Base-by-base conservation (phyloP, 202 grass and related monocot genomes). In the Cymbopogon flexuosus region DNA sequence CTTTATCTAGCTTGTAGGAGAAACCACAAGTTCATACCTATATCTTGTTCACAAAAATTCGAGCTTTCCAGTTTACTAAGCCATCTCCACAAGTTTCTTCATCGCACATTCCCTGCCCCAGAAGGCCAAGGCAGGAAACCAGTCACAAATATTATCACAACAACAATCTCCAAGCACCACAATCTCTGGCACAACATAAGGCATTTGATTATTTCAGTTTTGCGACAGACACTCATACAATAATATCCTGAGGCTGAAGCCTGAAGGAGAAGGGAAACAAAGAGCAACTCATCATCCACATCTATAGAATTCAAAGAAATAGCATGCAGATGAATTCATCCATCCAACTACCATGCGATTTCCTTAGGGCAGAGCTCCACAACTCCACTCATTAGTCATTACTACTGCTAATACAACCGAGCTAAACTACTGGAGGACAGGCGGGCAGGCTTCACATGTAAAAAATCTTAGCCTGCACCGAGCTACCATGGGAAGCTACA, bases 401-500 rank as follows among this genome's bases (percentile, higher is more conserved):
- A 8, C 24, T 59, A 83, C 14, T 56, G 76, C 66, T 67, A 73
- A 81, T 86, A 74, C 75, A 40, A 69, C 43, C 24, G 6, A 52
- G 46, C 82, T 77, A 73, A 54, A 43, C 78, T 80, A 59, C 78
- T 34, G 13, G 19, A 47, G 0, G 72, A 72, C 36, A 30, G 58
- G 76, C 8, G 65, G 82, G 34, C 83, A 83, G 75, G 75, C 88
- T 59, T 86, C 54, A 79, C 52, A 73, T 59, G 30, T 41, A 83
- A 89, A 89, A 89, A 83, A 58, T 73, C 34, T 74, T 45, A 59
- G 84, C 79, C 88, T 83, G 79, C 84, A 43, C 83, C 63, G 67
- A 57, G 66, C 31, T 35, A 61, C 73, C 87, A 45, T 30, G 35
- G 19, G 33, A 79, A 33, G 79, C 68, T 78, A 83, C 78, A 86